A percentile compares a stretch with the other conserved stretches of the same genome.
Conservation (phyloP, 2,329 filamentous ascomycete genomes). For the Pseudopithomyces chartarum region DNA sequence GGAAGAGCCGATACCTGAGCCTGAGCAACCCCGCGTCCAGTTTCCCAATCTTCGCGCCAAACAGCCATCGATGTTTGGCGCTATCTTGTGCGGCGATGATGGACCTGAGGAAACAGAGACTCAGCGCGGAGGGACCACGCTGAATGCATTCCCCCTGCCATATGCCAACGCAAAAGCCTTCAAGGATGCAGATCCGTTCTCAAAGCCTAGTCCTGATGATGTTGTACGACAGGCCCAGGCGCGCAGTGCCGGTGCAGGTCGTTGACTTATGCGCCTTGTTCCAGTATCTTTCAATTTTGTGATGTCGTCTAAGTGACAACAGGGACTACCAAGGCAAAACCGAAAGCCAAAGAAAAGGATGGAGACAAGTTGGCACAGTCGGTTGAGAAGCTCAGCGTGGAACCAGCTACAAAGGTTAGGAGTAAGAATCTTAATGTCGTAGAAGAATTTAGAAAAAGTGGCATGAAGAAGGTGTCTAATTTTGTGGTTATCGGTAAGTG, state of each 20-base stretch:
- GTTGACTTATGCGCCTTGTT: constrained; percentile 24
- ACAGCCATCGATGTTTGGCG: constrained; percentile 57
- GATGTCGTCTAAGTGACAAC: constrained; percentile 18
- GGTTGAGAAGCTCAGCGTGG: constrained; percentile 48
- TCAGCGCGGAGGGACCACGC: background rate
- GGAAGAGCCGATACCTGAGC: constrained; percentile 12
- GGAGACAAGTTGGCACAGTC: constrained; percentile 50
- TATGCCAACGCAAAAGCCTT: constrained; percentile 42
- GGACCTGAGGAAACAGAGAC: constrained; percentile 11
- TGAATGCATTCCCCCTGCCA: constrained; percentile 42
- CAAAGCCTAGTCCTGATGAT: constrained; percentile 89
- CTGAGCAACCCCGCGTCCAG: constrained; percentile 25
- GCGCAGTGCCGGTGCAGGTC: constrained; percentile 48
- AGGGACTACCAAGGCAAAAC: constrained; percentile 27
- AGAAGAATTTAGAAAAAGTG: constrained; percentile 75
- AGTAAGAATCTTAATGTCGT: constrained; percentile 85
- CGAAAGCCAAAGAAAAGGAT: constrained; percentile 27
- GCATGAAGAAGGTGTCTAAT: constrained; percentile 79
- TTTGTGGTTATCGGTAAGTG: constrained; percentile 87
- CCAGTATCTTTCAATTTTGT: background rate
- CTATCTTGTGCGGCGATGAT: constrained; percentile 52
- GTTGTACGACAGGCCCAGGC: constrained; percentile 81
- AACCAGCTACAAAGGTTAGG: constrained; percentile 56
- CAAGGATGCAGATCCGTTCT: constrained; percentile 67
- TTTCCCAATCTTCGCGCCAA: constrained; percentile 49